A percentile compares a stretch with the other conserved stretches of the same genome.
phyloP scores from a whole-genome alignment of 192 early-diverging fungal species.

The Entomortierella lignicola region DNA sequence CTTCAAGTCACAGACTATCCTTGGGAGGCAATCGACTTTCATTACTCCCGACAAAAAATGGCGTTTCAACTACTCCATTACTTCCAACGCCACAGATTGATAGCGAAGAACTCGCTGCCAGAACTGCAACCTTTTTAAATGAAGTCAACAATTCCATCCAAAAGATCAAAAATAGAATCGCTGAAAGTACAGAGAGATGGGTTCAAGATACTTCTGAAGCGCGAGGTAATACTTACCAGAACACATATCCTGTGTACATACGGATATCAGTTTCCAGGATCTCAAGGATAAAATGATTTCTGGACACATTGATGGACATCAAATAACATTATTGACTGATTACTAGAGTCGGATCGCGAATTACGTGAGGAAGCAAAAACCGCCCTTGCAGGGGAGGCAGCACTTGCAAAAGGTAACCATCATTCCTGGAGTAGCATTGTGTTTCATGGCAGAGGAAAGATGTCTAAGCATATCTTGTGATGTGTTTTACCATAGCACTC shows the following conservation, averaged over 20 bases:
- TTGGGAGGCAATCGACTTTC: constrained; percentile 29
- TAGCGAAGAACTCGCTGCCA: constrained; percentile 33
- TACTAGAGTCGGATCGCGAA: constrained; percentile 21
- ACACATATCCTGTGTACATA: no score
- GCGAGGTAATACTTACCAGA: constrained; percentile 9
- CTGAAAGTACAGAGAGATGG: constrained; percentile 33
- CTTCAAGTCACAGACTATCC: constrained; percentile 13
- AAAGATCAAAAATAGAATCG: constrained; percentile 42
- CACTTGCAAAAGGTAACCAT: constrained; percentile 19
- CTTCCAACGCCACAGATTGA: constrained; percentile 33
- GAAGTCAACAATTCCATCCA: constrained; percentile 29
- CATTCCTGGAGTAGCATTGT: no score
- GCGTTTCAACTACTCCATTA: background rate
- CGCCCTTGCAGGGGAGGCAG: constrained; percentile 16
- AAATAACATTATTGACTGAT: background rate
- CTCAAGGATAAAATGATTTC: no score
- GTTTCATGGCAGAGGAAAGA: no score
- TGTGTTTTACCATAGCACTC: constrained; percentile 27
- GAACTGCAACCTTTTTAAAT: constrained; percentile 23
- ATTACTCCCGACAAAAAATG: constrained; percentile 11
- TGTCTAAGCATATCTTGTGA: no score
- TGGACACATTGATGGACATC: no score
- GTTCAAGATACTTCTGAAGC: constrained; percentile 30
- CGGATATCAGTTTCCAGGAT: no score
- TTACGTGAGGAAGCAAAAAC: constrained; percentile 28